phyloP scores from a whole-genome alignment of 768 basidiomycete species.

The Termitomyces eurrhizus region DNA sequence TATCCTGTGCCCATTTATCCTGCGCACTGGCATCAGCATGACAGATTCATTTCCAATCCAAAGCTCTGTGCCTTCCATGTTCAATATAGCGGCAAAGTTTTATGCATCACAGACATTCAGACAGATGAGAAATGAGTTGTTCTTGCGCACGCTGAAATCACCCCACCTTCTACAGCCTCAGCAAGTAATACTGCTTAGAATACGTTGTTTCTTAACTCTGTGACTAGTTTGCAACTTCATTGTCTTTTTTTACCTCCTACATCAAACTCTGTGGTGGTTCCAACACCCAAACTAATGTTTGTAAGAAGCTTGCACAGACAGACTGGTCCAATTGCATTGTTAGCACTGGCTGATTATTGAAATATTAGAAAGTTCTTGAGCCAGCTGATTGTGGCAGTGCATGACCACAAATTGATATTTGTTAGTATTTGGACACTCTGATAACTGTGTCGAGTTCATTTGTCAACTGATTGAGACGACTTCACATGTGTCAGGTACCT shows the following conservation, averaged over 20 bases:
- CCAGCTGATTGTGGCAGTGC: no score
- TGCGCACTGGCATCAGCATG: conserved; percentile 70
- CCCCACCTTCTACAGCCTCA: conserved; percentile 15
- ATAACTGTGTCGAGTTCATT: no score
- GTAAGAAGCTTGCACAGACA: conserved; percentile 72
- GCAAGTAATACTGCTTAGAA: conserved; percentile 1
- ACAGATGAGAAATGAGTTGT: conserved; percentile 88
- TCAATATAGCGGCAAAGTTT: conserved; percentile 77
- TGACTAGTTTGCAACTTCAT: conserved; percentile 67
- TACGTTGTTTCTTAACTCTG: conserved; percentile 26
- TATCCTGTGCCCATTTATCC: conserved; percentile 80
- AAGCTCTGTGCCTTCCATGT: conserved; percentile 62
- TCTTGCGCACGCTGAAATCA: conserved; percentile 53
- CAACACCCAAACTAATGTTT: conserved; percentile 64
- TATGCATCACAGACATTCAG: conserved; percentile 65
- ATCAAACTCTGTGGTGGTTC: conserved; percentile 43
- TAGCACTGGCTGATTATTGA: conserved; percentile 60
- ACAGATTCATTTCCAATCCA: conserved; percentile 59
- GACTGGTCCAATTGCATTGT: conserved; percentile 56
- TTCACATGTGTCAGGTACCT: no score
- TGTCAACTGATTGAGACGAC: no score
- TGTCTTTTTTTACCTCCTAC: conserved; percentile 57
- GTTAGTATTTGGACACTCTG: no score
- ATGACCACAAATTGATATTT: no score
- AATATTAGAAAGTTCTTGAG: no score